Base-by-base conservation (phyloP, 768 basidiomycete species). In the Leccinellum rugosiceps region DNA sequence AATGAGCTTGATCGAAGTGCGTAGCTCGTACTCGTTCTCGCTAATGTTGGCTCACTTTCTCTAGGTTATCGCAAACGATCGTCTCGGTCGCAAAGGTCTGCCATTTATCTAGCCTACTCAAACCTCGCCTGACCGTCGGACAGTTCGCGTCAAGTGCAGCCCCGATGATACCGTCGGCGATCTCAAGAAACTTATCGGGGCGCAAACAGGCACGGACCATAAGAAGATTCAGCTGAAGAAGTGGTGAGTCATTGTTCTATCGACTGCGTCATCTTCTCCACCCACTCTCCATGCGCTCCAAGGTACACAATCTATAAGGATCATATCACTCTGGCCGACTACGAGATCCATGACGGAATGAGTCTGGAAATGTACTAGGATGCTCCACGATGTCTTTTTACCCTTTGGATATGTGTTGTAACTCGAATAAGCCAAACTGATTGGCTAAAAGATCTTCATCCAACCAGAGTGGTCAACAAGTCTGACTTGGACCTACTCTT, bases 251-350 rank as follows among this genome's bases (percentile, higher is more conserved):
- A 3, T 53, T 17, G 19, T 11, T 46, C 9, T 31, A 30, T n/a
- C n/a, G 0, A 5, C 13, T 2, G 30, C 17, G 26, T 25, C 45
- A 6, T 50, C 17, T 3, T 46, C 56, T 54, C 34, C 34, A 31
- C n/a, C 26, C 25, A 25, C 34, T 35, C 34, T 47, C 30, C 11
- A 43, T 10, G n/a, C 41, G 19, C 41, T 43, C 41, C 19, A 65
- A 95, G 94, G 94, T 94, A 97, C 72, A 94, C 83, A 4, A 88
- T 85, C 46, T 99, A 87, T 80, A 98, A 98, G 75, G 95, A 99
- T 71, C 94, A 98, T 70, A 94, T 96, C 67, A 92, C 91, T 13
- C 83, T 95, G 7, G 64, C 78, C n/a, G 93, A 96, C 75, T 96
- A 95, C 66, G 93, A 95, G 77, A 94, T 95, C 62, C 74, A 93